Conservation (phyloP, 768 basidiomycete species). For the Grammothele lineata region DNA sequence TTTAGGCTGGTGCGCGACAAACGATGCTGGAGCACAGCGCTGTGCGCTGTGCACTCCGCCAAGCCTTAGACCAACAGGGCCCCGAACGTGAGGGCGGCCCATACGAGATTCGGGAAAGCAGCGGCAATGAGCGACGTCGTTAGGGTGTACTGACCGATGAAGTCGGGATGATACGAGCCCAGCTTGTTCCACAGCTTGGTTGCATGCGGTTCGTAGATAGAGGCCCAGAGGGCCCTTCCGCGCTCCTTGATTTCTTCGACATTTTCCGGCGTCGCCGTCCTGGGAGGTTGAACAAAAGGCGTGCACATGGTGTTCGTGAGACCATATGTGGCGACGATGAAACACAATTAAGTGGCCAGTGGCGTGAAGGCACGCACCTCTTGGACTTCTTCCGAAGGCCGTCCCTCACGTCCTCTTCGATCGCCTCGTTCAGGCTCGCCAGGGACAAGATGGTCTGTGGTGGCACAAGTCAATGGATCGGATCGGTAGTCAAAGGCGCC, state of each 20-base stretch:
- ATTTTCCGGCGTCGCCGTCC: constrained; percentile 56
- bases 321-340: too few species aligned
- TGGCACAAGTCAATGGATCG: not conserved
- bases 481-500: not conserved
- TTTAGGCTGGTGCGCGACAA: too few species aligned
- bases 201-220: constrained; percentile 86
- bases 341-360: too few species aligned
- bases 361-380: constrained; percentile 39
- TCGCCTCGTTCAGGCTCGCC: constrained; percentile 65
- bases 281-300: constrained; percentile 24
- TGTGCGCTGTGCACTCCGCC: too few species aligned
- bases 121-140: too few species aligned
- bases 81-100: too few species aligned
- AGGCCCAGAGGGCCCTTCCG: constrained; percentile 74
- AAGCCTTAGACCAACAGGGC: too few species aligned
- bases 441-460: constrained; percentile 78
- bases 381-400: constrained; percentile 62
- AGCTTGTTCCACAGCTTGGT: constrained; percentile 88
- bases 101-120: too few species aligned
- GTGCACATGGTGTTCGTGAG: too few species aligned
- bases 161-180: constrained; percentile 86
- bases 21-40: too few species aligned
- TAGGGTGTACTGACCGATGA: constrained; percentile 89
- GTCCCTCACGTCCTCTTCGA: constrained; percentile 78
- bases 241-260: constrained; percentile 66